Evolutionary conservation across 2,329 filamentous ascomycete species (phyloP), one percentile per base, ranked within the genome.

Genomic region (Pseudogymnoascus sp.): DNA sequence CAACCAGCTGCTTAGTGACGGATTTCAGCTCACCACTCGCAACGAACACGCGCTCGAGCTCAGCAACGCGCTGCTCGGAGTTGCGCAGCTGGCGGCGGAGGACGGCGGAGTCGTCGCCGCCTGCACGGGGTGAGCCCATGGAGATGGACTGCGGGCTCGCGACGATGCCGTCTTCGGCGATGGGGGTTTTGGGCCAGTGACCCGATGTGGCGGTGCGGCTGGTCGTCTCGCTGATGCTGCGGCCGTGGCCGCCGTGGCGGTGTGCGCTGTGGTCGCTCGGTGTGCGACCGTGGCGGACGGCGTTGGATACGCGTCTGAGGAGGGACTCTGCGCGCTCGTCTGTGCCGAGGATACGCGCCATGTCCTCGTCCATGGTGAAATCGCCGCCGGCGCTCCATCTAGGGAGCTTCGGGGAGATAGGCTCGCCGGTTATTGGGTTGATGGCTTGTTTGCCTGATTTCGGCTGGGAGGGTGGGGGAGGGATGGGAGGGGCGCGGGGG

Each of bases 351-450:
- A 97, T 93, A 63, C 93, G 88, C 62, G 90, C 89, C 85, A 97
- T 91, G 72, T 97, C 95, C 75, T 97, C 93, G 68, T 97, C 93
- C 88, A 96, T 87, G 65, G 89, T 95, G 72, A 97, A 95, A 68
- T 96, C 92, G 62, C 88, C 91, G 61, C 90, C 91, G 46, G 84
- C 83, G 75, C 89, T 96, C 84, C 84, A 90, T 70, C 88, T 82
- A 67, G 88, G 85, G 66, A 91, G 78, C 69, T 86, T 87, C 8
- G 88, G 87, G 8, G 88, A 90, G 40, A 76, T 68, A n/a, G 69
- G 67, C 4, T 42, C 61, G 12, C 70, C 71, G 63, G 72, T 72
- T 53, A 63, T n/a, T 12, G 46, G 18, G 65, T 74, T 78, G 21
- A 76, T 72, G 18, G 83, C 78, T 59, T 84, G 83, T 66, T 83